Evolutionary conservation across 1,284 basidiomycete species (phyloP).

Genomic region (Pascua sp.): DNA sequence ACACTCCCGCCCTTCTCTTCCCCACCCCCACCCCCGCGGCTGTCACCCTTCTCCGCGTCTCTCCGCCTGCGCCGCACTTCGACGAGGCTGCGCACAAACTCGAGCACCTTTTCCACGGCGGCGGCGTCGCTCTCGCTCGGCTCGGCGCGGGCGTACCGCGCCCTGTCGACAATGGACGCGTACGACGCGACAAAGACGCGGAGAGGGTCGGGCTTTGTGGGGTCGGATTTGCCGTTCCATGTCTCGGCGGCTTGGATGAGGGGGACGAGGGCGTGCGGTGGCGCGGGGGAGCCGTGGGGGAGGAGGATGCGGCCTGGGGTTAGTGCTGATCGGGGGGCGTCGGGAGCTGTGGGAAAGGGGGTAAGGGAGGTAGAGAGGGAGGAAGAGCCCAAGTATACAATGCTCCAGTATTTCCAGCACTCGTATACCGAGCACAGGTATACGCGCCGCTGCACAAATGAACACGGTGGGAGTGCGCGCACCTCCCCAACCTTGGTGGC

Average conservation of each 20-base stretch:
- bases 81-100: conserved; percentile 53
- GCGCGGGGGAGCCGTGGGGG: conserved; percentile 46
- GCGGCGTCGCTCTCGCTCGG: conserved; percentile 68
- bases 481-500: not conserved
- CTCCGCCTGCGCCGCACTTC: conserved; percentile 2
- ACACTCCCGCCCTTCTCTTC: conserved; percentile 11
- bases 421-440: not conserved
- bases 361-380: too few species aligned
- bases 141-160: conserved; percentile 61
- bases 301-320: conserved; percentile 10
- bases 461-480: not conserved
- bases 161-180: conserved; percentile 71
- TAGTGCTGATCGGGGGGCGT: not conserved
- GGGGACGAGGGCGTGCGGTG: conserved; percentile 59
- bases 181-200: conserved; percentile 71
- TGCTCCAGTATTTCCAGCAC: too few species aligned
- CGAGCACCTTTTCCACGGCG: conserved; percentile 62
- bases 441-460: not conserved
- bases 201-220: conserved; percentile 21
- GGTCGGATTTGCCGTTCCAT: not conserved
- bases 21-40: conserved; percentile 15
- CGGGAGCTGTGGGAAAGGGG: too few species aligned
- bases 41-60: conserved; percentile 1
- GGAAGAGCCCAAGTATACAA: too few species aligned
- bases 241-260: conserved; percentile 59